A percentile compares a stretch with the other conserved stretches of the same genome.
Conservation (phyloP, 495 filamentous ascomycete genomes). For the Neurospora sp. region DNA sequence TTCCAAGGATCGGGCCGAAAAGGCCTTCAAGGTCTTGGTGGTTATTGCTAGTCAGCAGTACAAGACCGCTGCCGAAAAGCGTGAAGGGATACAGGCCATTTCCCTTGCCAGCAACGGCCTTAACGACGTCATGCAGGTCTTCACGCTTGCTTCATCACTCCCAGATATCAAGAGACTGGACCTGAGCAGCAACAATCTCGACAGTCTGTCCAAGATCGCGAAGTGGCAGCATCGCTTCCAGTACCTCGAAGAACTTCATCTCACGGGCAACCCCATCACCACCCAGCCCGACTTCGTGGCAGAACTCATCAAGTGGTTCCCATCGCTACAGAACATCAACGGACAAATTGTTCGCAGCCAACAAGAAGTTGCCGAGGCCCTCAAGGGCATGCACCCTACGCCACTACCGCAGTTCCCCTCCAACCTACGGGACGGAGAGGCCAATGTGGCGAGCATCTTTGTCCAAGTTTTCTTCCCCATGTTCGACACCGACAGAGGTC, state of each 20-base stretch:
- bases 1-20: slow-evolving; percentile 57
- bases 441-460: slow-evolving; percentile 63
- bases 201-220: slow-evolving; percentile 54
- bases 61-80: slow-evolving; percentile 51
- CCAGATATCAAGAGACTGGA: slow-evolving; percentile 78
- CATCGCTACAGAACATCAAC: slow-evolving; percentile 62
- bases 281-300: slow-evolving; percentile 49
- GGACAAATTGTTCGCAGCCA: slow-evolving; percentile 58
- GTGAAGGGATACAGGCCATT: slow-evolving; percentile 64
- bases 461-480: slow-evolving; percentile 61
- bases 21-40: slow-evolving; percentile 86
- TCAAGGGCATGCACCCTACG: slow-evolving; percentile 27
- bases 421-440: slow-evolving; percentile 61
- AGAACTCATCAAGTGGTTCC: slow-evolving; percentile 75
- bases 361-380: slow-evolving; percentile 48
- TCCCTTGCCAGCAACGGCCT: slow-evolving; percentile 70
- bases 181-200: slow-evolving; percentile 68
- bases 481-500: slow-evolving; percentile 63
- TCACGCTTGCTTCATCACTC: slow-evolving; percentile 60
- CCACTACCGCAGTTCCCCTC: slow-evolving; percentile 60
- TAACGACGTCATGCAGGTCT: slow-evolving; percentile 55
- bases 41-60: slow-evolving; percentile 65
- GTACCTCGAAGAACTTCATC: slow-evolving; percentile 63
- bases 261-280: slow-evolving; percentile 67
- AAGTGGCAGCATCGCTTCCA: slow-evolving; percentile 75